These are phyloP conservation scores for Pyrenochaeta sp. DNA, from an alignment of 2,329 filamentous ascomycete species.

Conservation along the genomic window DNA sequence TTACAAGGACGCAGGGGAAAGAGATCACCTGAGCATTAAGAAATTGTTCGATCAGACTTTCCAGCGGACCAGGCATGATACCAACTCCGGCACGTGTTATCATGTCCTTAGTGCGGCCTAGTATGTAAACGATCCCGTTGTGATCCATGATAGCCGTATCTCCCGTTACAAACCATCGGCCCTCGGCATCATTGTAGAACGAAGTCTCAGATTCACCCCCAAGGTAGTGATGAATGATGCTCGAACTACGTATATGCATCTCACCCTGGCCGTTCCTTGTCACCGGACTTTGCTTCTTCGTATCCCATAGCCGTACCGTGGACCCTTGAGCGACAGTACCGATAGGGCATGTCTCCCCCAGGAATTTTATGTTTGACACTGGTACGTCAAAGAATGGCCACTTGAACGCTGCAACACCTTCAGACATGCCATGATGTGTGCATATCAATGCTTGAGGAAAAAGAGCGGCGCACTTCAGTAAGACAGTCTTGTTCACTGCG, in stretches of 20 bases:
- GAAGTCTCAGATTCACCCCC: constrained; percentile 1
- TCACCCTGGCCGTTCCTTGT: background rate
- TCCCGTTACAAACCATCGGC: constrained; percentile 2
- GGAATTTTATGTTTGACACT: background rate
- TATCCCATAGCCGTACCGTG: background rate
- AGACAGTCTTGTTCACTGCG: background rate
- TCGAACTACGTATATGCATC: constrained; percentile 1
- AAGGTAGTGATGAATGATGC: constrained; percentile 2
- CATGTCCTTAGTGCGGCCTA: constrained; percentile 1
- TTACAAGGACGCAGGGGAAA: background rate
- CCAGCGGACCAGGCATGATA: background rate
- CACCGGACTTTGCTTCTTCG: background rate
- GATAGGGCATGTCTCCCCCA: constrained; percentile 1
- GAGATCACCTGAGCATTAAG: constrained; percentile 1
- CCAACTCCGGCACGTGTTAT: background rate
- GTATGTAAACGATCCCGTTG: constrained; percentile 1
- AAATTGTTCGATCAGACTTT: background rate
- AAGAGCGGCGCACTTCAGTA: background rate
- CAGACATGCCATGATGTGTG: constrained; percentile 2
- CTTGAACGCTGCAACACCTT: background rate
- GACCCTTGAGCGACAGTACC: constrained; percentile 1
- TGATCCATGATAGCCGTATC: constrained; percentile 3
- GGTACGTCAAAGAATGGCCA: constrained; percentile 2
- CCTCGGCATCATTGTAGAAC: constrained; percentile 2
- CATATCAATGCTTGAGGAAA: constrained; percentile 3